Percentiles rank a stretch among this genome's conserved stretches.
phyloP scores from a whole-genome alignment of 768 basidiomycete genomes.

The Mycena pura region DNA sequence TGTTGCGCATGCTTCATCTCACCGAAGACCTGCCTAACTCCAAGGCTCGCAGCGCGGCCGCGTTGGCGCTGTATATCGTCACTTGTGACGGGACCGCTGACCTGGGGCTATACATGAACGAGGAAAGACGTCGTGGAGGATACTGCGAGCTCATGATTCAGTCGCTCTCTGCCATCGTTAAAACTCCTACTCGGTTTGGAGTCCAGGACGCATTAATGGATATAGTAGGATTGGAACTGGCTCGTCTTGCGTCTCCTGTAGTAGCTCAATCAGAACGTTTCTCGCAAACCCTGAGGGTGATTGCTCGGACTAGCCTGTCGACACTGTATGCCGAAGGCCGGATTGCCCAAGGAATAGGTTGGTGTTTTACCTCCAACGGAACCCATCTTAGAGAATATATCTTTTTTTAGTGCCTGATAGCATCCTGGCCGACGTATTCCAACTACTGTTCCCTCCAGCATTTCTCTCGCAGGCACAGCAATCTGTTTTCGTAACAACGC shows the following conservation, averaged over 20 bases:
- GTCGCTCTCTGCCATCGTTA: constrained; percentile 41
- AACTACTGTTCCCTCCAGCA: constrained; percentile 42
- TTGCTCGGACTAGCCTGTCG: constrained; percentile 43
- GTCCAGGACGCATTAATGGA: constrained; percentile 39
- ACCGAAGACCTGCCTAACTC: constrained; percentile 37
- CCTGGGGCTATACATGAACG: constrained; percentile 33
- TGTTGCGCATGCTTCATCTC: constrained; percentile 41
- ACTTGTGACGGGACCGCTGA: constrained; percentile 35
- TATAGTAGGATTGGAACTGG: constrained; percentile 41
- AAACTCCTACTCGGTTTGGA: constrained; percentile 39
- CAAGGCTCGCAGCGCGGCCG: constrained; percentile 38
- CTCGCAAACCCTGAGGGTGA: constrained; percentile 32
- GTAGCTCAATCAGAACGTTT: constrained; percentile 38
- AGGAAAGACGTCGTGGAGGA: constrained; percentile 34
- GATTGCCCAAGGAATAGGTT: constrained; percentile 35
- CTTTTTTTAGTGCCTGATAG: constrained; percentile 32
- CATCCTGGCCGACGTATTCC: constrained; percentile 44
- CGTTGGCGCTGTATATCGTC: constrained; percentile 40
- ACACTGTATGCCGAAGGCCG: constrained; percentile 43
- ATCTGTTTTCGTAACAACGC: constrained; percentile 37
- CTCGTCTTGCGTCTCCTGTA: constrained; percentile 40
- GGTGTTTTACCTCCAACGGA: background rate
- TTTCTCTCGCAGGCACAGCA: constrained; percentile 33
- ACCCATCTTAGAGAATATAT: background rate
- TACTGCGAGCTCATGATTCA: constrained; percentile 43